Conservation (phyloP, 2,329 filamentous ascomycete genomes). For the Phyllosticta citribraziliensis region DNA sequence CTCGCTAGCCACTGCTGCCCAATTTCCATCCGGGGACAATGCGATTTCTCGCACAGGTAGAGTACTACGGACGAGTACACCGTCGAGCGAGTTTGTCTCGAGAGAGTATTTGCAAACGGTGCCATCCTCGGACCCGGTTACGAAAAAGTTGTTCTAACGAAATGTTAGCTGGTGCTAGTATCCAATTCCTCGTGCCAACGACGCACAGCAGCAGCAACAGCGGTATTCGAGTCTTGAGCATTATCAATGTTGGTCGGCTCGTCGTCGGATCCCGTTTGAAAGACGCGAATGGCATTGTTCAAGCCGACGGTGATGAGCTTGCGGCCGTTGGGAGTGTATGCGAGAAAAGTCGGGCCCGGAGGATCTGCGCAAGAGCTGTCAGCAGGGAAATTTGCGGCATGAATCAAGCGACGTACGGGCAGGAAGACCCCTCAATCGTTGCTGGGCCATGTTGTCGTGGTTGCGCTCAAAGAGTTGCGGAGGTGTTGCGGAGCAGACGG, state of each 20-base stretch:
- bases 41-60: slow-evolving; percentile 79
- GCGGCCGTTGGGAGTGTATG: slow-evolving; percentile 81
- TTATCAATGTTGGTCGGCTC: slow-evolving; percentile 91
- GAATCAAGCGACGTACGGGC: slow-evolving; percentile 19
- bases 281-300: slow-evolving; percentile 88
- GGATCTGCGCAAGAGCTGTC: slow-evolving; percentile 47
- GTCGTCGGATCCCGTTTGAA: slow-evolving; percentile 81
- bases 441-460: slow-evolving; percentile 13
- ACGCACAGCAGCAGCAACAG: slow-evolving; percentile 59
- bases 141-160: slow-evolving; percentile 64
- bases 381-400: background rate
- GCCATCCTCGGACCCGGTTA: slow-evolving; percentile 87
- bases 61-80: slow-evolving; percentile 73
- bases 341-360: slow-evolving; percentile 73
- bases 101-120: slow-evolving; percentile 93
- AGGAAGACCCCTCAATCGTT: slow-evolving; percentile 21
- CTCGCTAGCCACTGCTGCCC: slow-evolving; percentile 95
- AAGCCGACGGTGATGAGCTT: slow-evolving; percentile 85
- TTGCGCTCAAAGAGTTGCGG: background rate
- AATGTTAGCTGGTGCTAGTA: background rate
- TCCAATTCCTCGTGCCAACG: background rate
- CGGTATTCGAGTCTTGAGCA: slow-evolving; percentile 74
- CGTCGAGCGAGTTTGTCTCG: slow-evolving; percentile 61
- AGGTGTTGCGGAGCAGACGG: background rate
- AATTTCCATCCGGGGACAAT: slow-evolving; percentile 69